phyloP scores from a whole-genome alignment of 139 green algal species.

The Chlorella sp. region DNA sequence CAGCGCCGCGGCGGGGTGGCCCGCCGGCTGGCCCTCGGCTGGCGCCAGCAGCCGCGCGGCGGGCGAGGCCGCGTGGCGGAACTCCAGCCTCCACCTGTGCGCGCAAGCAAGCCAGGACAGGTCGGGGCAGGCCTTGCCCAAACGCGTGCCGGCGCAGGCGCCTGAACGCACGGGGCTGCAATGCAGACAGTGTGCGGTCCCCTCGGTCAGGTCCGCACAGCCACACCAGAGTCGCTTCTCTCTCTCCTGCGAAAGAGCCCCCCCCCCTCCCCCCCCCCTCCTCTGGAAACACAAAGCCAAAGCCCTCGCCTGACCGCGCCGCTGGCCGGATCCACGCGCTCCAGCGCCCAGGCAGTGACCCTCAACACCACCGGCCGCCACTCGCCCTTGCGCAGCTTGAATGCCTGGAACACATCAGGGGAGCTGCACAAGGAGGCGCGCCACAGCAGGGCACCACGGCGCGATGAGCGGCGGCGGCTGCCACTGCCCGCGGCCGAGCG shows the following conservation, averaged over 20 bases:
- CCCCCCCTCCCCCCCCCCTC: no score
- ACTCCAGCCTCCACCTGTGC: constrained; percentile 57
- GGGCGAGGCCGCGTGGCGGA: constrained; percentile 47
- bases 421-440: constrained; percentile 20
- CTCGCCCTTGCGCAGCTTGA: constrained; percentile 44
- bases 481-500: no score
- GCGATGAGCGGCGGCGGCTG: neutral
- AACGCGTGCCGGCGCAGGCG: no score
- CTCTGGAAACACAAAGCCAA: no score
- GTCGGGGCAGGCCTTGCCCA: no score
- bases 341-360: constrained; percentile 49
- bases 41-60: constrained; percentile 22
- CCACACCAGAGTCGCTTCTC: no score
- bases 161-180: no score
- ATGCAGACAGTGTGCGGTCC: no score
- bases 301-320: constrained; percentile 15
- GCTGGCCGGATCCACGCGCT: constrained; percentile 46
- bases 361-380: constrained; percentile 60
- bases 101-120: no score
- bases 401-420: constrained; percentile 18
- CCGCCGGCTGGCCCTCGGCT: constrained; percentile 15
- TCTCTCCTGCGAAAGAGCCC: no score
- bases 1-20: constrained; percentile 52
- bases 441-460: neutral
- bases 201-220: no score